Evolutionary conservation across 805 yeast genomes (phyloP), one percentile per base, ranked within the genome.

Genomic region (Pichia deserticola): DNA sequence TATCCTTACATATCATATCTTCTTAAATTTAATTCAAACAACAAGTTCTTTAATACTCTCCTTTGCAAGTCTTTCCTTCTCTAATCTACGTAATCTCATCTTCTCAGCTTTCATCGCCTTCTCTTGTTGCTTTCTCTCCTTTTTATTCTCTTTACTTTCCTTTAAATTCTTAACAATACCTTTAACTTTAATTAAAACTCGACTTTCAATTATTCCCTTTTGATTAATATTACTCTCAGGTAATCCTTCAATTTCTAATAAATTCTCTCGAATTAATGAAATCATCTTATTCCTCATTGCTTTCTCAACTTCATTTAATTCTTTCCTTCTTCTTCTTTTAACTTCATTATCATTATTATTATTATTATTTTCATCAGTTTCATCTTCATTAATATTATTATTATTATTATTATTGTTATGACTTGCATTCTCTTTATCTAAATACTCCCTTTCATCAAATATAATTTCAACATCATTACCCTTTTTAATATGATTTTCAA

Each of bases 401-500:
- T 25, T 36, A 11, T 45, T 40, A n/a, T 7, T 40, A 20, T n/a
- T 34, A 12, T 7, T 34, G 13, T 36, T 28, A 13, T 12, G 10
- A n/a, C 36, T 15, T 1, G 37, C 20, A 32, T 51, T 54, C 15
- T 59, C 60, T 6, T 49, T 50, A 10, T 57, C 58, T 15, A 62
- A 54, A 40, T 55, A 61, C 3, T 60, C 61, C 50, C 64, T 72
- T 11, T 71, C 69, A 50, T 73, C 78, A 25, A 77, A 52, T n/a
- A 67, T 63, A 10, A 75, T 58, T 20, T 67, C 65, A 6, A 76
- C 69, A 38, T 66, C 69, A 44, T 60, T 60, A 5, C 77, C 80
- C 50, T 72, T 77, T 36, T 67, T 64, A 51, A 78, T 54, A 20
- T 76, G 72, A 3, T 64, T 60, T 38, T 64, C 57, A 15, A 81